Base-by-base conservation (phyloP, 2,329 filamentous ascomycete genomes). In the Byssochlamys sp. region DNA sequence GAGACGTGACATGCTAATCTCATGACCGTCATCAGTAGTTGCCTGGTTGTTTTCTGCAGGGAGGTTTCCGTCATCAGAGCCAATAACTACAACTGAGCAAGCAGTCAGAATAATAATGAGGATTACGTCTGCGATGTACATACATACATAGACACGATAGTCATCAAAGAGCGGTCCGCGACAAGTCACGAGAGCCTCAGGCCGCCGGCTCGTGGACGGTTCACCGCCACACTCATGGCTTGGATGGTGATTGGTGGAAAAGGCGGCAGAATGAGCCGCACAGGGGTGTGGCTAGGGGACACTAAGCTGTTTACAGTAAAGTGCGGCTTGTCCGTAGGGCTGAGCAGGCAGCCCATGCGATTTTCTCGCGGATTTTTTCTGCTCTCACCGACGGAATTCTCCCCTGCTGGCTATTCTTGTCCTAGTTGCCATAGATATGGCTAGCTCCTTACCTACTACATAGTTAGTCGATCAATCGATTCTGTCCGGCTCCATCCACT, bases 311-410 rank as follows among this genome's bases (percentile, higher is more conserved):
- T 14, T 28, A 0, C 4, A 26, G 53, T 1, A 19, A 39, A 26
- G 53, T 9, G 53, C 33, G 53, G 33, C 29, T 55, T 19, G 7
- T 19, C 53, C 10, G 53, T 55, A 55, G 53, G 53, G 53, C 53
- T 55, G 53, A 53, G 24, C 52, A 29, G 29, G 33, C 33, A 39
- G 26, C n/a, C 7, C 33, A 28, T 12, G 11, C 28, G 19, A n/a
- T 25, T 27, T 27, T 27, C 50, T 31, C n/a, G 25, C 5, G 25
- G 39, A 19, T 45, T 45, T 51, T 19, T n/a, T 28, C n/a, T 28
- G 49, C 49, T 26, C 49, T 51, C 49, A 51, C 49, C 49, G 49
- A 51, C 49, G 49, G 49, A 51, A 19, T 51, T 51, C n/a, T 51
- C 49, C 49, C 19, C 19, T 28, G 49, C 25, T 27, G 49, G 4